These are phyloP conservation scores for Ambrosia trifida DNA, from an alignment of 129 eudicot genomes.

Conservation along the genomic window DNA sequence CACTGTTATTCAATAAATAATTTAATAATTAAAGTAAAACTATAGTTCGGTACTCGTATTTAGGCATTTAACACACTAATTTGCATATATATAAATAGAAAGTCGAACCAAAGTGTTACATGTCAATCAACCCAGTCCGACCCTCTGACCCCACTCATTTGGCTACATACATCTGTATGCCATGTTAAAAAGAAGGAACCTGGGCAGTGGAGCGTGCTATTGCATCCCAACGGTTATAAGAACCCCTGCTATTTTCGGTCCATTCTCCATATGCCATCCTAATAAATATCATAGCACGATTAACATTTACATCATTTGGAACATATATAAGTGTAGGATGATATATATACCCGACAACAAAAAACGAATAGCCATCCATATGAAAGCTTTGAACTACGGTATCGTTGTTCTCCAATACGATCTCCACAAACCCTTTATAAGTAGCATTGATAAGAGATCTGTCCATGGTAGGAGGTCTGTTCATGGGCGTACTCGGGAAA, in stretches of 20 bases:
- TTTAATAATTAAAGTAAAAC: not conserved
- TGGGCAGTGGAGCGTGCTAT: slow-evolving; percentile 80
- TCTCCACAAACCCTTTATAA: slow-evolving; percentile 79
- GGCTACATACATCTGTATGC: not conserved
- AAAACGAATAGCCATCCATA: slow-evolving; percentile 91
- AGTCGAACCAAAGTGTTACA: not conserved
- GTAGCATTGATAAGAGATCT: slow-evolving; percentile 81
- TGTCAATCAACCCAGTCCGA: not conserved
- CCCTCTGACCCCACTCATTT: not conserved
- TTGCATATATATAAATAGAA: not conserved
- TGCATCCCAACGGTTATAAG: slow-evolving; percentile 93
- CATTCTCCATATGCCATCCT: slow-evolving; percentile 97
- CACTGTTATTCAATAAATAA: not conserved
- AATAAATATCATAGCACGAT: not conserved
- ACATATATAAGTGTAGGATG: not conserved
- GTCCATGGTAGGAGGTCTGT: slow-evolving; percentile 61
- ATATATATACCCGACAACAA: slow-evolving; percentile 82
- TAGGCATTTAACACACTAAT: not conserved
- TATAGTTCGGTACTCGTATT: not conserved
- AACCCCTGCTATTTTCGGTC: slow-evolving; percentile 72
- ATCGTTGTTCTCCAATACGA: slow-evolving; percentile 84
- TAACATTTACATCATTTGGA: not conserved
- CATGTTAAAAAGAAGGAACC: slow-evolving; percentile 35
- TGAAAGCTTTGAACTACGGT: slow-evolving; percentile 85
- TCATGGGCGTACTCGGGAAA: slow-evolving; percentile 71